Evolutionary conservation across 2,329 filamentous ascomycete genomes (phyloP).

Genomic region (Diplodia seriata): DNA sequence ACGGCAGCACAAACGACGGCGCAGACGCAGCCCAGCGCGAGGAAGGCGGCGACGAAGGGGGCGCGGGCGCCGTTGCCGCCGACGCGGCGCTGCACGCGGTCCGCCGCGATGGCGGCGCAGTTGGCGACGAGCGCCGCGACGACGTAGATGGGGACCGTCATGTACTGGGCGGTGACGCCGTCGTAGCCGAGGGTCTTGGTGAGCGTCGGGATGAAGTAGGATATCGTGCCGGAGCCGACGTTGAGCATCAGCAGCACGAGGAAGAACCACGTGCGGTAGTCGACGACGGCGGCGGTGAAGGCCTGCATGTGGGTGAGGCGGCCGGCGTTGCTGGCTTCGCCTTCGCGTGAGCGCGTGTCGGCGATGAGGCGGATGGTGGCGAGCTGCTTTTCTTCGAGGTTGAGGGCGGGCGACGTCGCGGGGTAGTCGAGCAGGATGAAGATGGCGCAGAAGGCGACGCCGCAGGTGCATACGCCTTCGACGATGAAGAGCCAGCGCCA

Average conservation of each 20-base stretch:
- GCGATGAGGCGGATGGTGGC: constrained; percentile 29
- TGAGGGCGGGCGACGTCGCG: constrained; percentile 64
- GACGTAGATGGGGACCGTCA: constrained; percentile 55
- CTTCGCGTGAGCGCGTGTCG: constrained; percentile 18
- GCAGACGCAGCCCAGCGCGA: constrained; percentile 18
- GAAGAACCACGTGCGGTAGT: constrained; percentile 32
- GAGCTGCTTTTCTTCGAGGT: constrained; percentile 53
- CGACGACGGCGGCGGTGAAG: constrained; percentile 30
- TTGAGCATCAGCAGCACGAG: constrained; percentile 32
- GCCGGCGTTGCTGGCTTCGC: constrained; percentile 11
- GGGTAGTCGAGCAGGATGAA: constrained; percentile 68
- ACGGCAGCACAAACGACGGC: constrained; percentile 47
- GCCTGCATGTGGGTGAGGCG: constrained; percentile 24
- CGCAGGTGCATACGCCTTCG: constrained; percentile 37
- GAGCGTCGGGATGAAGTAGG: constrained; percentile 61
- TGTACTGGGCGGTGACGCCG: constrained; percentile 65
- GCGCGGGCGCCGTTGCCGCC: constrained; percentile 24
- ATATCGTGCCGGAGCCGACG: constrained; percentile 33
- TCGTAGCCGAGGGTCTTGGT: constrained; percentile 69
- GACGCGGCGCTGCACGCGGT: constrained; percentile 9
- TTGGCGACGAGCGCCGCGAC: constrained; percentile 31
- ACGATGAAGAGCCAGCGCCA: constrained; percentile 49
- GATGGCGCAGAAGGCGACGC: constrained; percentile 40
- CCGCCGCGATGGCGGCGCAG: constrained; percentile 16
- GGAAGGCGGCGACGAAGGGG: constrained; percentile 22